These are phyloP conservation scores for Starmerella scarabaei DNA, from an alignment of 805 yeast genomes.

Conservation along the genomic window DNA sequence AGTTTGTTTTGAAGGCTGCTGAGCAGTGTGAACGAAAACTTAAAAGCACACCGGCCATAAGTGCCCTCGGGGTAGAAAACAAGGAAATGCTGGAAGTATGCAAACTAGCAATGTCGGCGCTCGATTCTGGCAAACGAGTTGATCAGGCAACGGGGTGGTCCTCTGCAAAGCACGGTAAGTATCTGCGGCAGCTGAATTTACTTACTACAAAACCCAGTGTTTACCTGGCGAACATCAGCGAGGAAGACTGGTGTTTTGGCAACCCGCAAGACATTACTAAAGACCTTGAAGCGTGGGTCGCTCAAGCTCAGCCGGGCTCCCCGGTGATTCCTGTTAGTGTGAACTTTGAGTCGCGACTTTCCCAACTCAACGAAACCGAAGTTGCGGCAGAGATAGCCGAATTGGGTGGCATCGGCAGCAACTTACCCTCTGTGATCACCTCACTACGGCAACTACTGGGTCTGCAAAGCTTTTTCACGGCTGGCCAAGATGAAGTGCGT, in stretches of 20 bases:
- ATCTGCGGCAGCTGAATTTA: slow-evolving; percentile 40
- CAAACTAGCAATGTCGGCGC: slow-evolving; percentile 31
- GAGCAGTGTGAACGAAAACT: slow-evolving; percentile 36
- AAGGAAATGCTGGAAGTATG: slow-evolving; percentile 31
- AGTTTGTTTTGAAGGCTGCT: slow-evolving; percentile 44
- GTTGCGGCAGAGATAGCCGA: slow-evolving; percentile 23
- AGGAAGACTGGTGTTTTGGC: slow-evolving; percentile 44
- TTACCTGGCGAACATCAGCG: slow-evolving; percentile 59
- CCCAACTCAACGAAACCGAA: slow-evolving; percentile 33
- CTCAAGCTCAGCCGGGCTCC: slow-evolving; percentile 47
- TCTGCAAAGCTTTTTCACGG: slow-evolving; percentile 73
- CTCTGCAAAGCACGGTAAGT: slow-evolving; percentile 49
- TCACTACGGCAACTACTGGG: slow-evolving; percentile 56
- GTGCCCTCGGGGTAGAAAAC: slow-evolving; percentile 31
- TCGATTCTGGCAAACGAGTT: slow-evolving; percentile 53
- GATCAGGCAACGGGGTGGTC: slow-evolving; percentile 31
- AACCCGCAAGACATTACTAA: slow-evolving; percentile 35
- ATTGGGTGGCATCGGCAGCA: slow-evolving; percentile 28
- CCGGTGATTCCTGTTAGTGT: slow-evolving; percentile 60
- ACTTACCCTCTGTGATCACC: slow-evolving; percentile 49
- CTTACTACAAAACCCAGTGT: slow-evolving; percentile 85
- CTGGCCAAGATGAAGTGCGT: slow-evolving; percentile 65
- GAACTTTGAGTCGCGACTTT: slow-evolving; percentile 48
- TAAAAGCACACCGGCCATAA: slow-evolving; percentile 19
- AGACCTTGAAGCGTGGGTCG: slow-evolving; percentile 53